phyloP scores from a whole-genome alignment of 768 basidiomycete species.

The Antrodiella citrinella region DNA sequence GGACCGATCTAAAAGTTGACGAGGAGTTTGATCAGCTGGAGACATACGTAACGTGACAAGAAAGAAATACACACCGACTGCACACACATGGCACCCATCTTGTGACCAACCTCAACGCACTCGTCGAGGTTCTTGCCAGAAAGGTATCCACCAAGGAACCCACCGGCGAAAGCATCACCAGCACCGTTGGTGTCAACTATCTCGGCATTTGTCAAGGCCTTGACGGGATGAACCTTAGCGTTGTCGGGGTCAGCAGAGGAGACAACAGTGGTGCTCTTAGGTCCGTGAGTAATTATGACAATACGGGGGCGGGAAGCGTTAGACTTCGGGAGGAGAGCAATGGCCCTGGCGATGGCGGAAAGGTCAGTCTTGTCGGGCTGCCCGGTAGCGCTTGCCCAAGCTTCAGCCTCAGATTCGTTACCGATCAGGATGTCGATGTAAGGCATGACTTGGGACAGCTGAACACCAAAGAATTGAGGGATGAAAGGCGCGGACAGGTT shows the following conservation, averaged over 20 bases:
- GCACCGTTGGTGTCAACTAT: slow-evolving; percentile 98
- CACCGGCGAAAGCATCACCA: slow-evolving; percentile 96
- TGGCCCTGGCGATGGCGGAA: slow-evolving; percentile 56
- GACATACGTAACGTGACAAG: neutral
- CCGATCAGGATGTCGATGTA: slow-evolving; percentile 88
- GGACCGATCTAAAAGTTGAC: slow-evolving; percentile 48
- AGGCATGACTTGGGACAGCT: slow-evolving; percentile 74
- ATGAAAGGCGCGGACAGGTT: slow-evolving; percentile 99
- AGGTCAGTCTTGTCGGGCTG: slow-evolving; percentile 61
- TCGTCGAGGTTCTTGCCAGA: slow-evolving; percentile 72
- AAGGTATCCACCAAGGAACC: slow-evolving; percentile 82
- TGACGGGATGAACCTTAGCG: slow-evolving; percentile 52
- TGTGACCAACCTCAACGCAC: slow-evolving; percentile 79
- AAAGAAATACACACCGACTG: slow-evolving; percentile 48
- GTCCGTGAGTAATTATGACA: slow-evolving; percentile 89
- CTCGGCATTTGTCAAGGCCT: slow-evolving; percentile 44
- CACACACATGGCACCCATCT: slow-evolving; percentile 79
- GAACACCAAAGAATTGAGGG: slow-evolving; percentile 80
- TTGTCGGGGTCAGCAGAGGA: slow-evolving; percentile 45
- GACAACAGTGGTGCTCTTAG: slow-evolving; percentile 72
- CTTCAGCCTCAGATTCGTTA: slow-evolving; percentile 92
- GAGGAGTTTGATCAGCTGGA: neutral
- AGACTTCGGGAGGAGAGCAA: slow-evolving; percentile 70
- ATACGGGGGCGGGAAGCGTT: slow-evolving; percentile 70
- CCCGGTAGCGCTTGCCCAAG: slow-evolving; percentile 72